A percentile compares a stretch with the other conserved stretches of the same genome.
These are phyloP conservation scores for Macroventuria anomochaeta DNA, from an alignment of 2,329 filamentous ascomycete species.

Conservation along the genomic window DNA sequence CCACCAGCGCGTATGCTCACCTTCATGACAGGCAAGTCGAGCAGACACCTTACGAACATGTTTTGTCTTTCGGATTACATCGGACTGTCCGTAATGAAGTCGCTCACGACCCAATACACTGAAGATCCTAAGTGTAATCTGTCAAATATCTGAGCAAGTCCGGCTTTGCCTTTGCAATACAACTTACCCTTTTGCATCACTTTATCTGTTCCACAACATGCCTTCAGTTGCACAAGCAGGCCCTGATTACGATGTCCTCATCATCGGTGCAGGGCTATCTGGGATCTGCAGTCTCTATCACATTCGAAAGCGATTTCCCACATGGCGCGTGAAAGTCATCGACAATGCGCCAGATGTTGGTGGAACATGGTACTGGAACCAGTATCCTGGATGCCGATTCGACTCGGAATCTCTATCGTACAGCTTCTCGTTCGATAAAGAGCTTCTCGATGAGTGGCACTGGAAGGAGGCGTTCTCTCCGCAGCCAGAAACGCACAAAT, in stretches of 20 bases:
- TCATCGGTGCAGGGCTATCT: conserved; percentile 42
- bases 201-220: neutral
- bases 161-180: neutral
- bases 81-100: neutral
- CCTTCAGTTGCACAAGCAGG: neutral
- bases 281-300: conserved; percentile 39
- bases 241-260: conserved; percentile 24
- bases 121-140: neutral
- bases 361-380: conserved; percentile 46
- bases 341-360: conserved; percentile 7
- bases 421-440: conserved; percentile 52
- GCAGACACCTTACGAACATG: neutral
- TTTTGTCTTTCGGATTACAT: neutral
- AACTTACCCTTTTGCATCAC: neutral
- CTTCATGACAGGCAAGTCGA: neutral
- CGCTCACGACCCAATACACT: neutral
- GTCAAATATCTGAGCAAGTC: neutral
- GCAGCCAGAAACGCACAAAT: conserved; percentile 56
- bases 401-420: conserved; percentile 58
- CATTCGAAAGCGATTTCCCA: conserved; percentile 5
- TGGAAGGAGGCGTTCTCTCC: conserved; percentile 47
- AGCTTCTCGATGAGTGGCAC: conserved; percentile 52
- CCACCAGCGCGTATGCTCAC: neutral
- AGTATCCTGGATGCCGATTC: conserved; percentile 56
- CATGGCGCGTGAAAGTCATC: conserved; percentile 2